Conservation (phyloP, 768 basidiomycete species). For the Lactifluus subvellereus region DNA sequence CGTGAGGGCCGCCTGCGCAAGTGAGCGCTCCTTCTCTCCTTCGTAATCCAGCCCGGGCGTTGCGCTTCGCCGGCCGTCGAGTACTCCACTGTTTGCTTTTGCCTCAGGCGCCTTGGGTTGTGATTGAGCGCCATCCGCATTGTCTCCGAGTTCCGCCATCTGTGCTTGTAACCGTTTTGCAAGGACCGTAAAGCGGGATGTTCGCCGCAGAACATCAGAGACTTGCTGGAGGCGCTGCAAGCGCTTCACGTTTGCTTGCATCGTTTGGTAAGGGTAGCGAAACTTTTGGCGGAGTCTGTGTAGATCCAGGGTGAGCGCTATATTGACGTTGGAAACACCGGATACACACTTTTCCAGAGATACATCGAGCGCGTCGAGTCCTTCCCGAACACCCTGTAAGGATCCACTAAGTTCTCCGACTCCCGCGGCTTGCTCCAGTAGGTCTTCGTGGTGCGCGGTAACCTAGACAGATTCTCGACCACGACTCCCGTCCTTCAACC, state of each 20-base stretch:
- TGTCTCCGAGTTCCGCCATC: conserved; percentile 60
- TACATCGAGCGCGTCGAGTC: conserved; percentile 65
- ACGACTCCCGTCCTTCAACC: too few relatives aligned
- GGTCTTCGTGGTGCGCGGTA: conserved; percentile 72
- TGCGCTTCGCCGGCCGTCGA: conserved; percentile 15
- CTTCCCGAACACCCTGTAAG: conserved; percentile 57
- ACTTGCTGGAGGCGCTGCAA: conserved; percentile 78
- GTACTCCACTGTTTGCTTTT: conserved; percentile 16
- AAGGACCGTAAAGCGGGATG: conserved; percentile 78
- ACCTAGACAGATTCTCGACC: conserved; percentile 44
- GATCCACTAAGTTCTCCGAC: conserved; percentile 67
- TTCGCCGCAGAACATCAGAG: conserved; percentile 77
- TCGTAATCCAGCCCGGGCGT: conserved; percentile 40
- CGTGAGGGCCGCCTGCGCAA: conserved; percentile 92
- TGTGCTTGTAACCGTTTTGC: conserved; percentile 78
- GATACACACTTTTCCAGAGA: conserved; percentile 68
- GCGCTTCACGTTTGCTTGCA: conserved; percentile 64
- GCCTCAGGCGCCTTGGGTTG: conserved; percentile 15
- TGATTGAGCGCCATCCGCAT: conserved; percentile 7
- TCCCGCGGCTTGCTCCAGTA: conserved; percentile 76
- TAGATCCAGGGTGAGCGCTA: neutral
- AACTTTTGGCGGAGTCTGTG: conserved; percentile 79
- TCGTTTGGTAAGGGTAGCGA: conserved; percentile 70
- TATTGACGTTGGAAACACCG: neutral
- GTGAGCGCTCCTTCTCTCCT: conserved; percentile 78